Evolutionary conservation across 805 yeast species (phyloP).

Genomic region (Zygoascus tannicola): DNA sequence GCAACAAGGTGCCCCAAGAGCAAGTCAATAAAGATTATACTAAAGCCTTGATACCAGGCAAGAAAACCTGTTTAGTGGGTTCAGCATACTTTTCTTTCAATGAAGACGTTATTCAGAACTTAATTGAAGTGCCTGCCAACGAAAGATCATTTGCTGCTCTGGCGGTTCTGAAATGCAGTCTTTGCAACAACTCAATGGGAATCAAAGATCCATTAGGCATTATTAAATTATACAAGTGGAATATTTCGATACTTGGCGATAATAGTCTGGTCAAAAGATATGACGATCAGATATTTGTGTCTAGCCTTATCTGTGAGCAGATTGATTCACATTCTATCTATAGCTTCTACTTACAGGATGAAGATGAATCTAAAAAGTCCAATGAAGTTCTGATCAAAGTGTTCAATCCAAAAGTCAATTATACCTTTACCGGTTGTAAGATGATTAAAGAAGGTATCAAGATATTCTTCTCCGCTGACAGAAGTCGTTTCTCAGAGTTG

Average conservation of each 20-base stretch:
- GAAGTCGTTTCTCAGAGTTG: conserved; percentile 22
- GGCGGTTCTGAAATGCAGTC: neutral
- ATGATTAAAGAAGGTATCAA: conserved; percentile 32
- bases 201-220: neutral
- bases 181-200: neutral
- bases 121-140: neutral
- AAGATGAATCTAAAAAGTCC: conserved; percentile 1
- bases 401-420: conserved; percentile 36
- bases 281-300: neutral
- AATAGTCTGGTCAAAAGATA: neutral
- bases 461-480: conserved; percentile 35
- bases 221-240: neutral
- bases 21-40: conserved; percentile 18
- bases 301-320: conserved; percentile 2
- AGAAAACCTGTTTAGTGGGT: conserved; percentile 41
- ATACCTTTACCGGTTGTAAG: conserved; percentile 20
- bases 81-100: conserved; percentile 43
- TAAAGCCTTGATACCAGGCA: conserved; percentile 32
- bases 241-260: neutral
- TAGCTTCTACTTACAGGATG: neutral
- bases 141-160: neutral
- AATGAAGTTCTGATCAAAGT: conserved; percentile 36
- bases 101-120: conserved; percentile 18
- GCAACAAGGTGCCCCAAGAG: conserved; percentile 3
- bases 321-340: conserved; percentile 2